Conservation (phyloP, 305 asterid species). For the Rubia occidens region DNA sequence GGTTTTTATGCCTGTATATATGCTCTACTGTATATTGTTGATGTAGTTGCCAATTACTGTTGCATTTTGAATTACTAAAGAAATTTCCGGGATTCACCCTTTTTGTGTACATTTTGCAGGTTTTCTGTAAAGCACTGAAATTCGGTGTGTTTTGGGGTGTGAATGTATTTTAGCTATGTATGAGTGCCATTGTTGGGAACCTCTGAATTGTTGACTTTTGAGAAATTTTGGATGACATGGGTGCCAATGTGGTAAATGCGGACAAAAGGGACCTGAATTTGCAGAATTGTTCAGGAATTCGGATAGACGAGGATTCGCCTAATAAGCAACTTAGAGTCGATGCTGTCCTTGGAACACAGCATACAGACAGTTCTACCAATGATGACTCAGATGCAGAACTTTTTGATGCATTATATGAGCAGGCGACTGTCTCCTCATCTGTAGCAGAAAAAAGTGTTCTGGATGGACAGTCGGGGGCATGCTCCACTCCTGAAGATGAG, state of each 20-base stretch:
- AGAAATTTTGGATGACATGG: slow-evolving; percentile 43
- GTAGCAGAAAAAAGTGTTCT: slow-evolving; percentile 20
- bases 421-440: slow-evolving; percentile 18
- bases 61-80: slow-evolving; percentile 11
- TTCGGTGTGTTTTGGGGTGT: slow-evolving; percentile 14
- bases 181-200: slow-evolving; percentile 16
- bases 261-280: slow-evolving; percentile 19
- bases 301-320: slow-evolving; percentile 6
- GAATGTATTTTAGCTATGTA: background rate
- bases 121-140: slow-evolving; percentile 16
- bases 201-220: slow-evolving; percentile 15
- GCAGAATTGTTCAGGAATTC: slow-evolving; percentile 18
- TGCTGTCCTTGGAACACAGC: slow-evolving; percentile 13
- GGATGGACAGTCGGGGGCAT: slow-evolving; percentile 36
- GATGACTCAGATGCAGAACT: slow-evolving; percentile 14
- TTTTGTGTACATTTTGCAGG: slow-evolving; percentile 13
- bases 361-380: slow-evolving; percentile 18
- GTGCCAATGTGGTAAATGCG: slow-evolving; percentile 32
- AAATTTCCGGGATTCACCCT: slow-evolving; percentile 15
- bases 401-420: slow-evolving; percentile 23
- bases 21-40: slow-evolving; percentile 18
- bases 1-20: slow-evolving; percentile 13
- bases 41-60: slow-evolving; percentile 24
- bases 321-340: slow-evolving; percentile 14
- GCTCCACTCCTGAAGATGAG: slow-evolving; percentile 37